Conservation (phyloP, 2,329 filamentous ascomycete species). For the Cercospora sp. region DNA sequence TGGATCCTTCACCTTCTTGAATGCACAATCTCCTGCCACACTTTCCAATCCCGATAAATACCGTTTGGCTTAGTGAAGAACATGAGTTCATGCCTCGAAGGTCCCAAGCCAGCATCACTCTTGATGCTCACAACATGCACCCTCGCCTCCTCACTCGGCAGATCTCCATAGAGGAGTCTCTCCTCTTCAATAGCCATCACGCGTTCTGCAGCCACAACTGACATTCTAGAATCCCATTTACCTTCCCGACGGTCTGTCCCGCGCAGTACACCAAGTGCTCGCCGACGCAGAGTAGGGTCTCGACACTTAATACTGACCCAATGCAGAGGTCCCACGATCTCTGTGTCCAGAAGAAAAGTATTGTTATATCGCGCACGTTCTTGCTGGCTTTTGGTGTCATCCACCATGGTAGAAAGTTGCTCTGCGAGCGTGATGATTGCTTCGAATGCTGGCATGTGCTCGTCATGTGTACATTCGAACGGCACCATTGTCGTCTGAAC, state of each 20-base stretch:
- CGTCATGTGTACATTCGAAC: not conserved
- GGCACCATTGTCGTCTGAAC: not conserved
- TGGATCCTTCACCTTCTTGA: not conserved
- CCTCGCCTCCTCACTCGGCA: not conserved
- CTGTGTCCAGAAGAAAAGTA: constrained; percentile 8
- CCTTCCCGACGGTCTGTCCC: constrained; percentile 1
- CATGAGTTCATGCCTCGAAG: not conserved
- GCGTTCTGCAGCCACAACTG: not conserved
- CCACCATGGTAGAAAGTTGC: not conserved
- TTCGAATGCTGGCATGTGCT: not conserved
- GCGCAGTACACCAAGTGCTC: not conserved
- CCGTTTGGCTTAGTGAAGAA: not conserved
- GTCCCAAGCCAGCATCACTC: not conserved
- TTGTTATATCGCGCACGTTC: not conserved
- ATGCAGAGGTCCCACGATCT: not conserved
- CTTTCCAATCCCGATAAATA: not conserved
- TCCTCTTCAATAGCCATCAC: not conserved
- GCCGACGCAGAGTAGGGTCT: not conserved
- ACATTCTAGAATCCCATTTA: constrained; percentile 1
- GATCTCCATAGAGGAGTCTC: not conserved
- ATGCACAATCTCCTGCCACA: not conserved
- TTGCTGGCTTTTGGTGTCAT: not conserved
- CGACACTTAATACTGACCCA: not conserved
- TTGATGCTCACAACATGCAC: not conserved
- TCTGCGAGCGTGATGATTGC: not conserved